Percentiles rank a stretch among this genome's conserved stretches.
These are phyloP conservation scores for Talaromyces sp. DNA, from an alignment of 2,329 filamentous ascomycete species.

Conservation along the genomic window DNA sequence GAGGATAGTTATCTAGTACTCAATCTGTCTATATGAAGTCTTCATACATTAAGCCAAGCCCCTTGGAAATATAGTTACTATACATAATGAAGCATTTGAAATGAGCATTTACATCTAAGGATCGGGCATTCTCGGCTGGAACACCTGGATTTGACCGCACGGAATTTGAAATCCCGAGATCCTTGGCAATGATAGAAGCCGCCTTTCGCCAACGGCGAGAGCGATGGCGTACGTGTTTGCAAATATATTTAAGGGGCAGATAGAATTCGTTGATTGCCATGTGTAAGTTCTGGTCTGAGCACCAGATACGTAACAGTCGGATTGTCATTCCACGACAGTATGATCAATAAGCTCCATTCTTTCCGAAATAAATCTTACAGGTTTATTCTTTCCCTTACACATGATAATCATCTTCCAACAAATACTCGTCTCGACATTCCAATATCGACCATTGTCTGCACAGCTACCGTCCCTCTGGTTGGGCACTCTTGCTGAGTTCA, in stretches of 20 bases:
- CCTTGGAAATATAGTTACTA: not conserved
- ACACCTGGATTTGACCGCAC: not conserved
- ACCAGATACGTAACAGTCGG: not conserved
- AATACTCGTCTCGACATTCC: not conserved
- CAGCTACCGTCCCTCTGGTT: not conserved
- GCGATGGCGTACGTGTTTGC: conserved; percentile 49
- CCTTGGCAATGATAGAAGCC: conserved; percentile 31
- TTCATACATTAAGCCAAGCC: not conserved
- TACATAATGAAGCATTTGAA: not conserved
- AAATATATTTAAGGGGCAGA: conserved; percentile 36
- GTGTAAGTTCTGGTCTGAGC: not conserved
- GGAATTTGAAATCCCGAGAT: conserved; percentile 22
- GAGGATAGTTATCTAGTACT: no score
- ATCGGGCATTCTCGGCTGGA: no score
- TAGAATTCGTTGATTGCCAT: conserved; percentile 16
- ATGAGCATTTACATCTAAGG: not conserved
- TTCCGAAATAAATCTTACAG: not conserved
- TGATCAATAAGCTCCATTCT: not conserved
- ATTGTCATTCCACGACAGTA: not conserved
- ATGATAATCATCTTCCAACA: not conserved
- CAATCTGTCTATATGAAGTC: no score
- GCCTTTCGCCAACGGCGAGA: conserved; percentile 46
- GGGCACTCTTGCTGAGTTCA: not conserved
- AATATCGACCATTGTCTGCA: not conserved
- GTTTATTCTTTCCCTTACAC: not conserved